Conservation (phyloP, 768 basidiomycete species). For the Rhodocollybia butyracea region DNA sequence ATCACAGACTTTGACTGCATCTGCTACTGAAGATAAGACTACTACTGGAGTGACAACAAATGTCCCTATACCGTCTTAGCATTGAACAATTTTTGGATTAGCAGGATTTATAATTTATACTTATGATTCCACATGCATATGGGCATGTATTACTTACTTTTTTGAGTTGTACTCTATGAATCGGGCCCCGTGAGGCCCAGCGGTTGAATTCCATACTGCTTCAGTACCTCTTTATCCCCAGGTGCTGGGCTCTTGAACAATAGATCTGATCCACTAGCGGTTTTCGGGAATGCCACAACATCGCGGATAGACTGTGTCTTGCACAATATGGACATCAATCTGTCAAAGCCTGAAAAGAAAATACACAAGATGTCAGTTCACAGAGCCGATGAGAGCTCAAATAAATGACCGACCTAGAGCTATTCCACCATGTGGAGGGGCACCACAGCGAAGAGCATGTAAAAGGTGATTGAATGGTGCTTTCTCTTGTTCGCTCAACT, state of each 20-base stretch:
- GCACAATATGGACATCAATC: constrained; percentile 89
- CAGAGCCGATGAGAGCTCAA: constrained; percentile 13
- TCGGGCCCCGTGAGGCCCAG: constrained; percentile 1
- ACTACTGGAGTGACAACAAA: not conserved
- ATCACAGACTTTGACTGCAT: not conserved
- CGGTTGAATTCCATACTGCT: constrained; percentile 59
- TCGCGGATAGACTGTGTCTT: constrained; percentile 85
- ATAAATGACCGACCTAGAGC: constrained; percentile 64
- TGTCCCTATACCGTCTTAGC: constrained; percentile 4
- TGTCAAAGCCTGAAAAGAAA: constrained; percentile 75
- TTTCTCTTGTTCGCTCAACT: constrained; percentile 76
- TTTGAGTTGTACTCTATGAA: constrained; percentile 12
- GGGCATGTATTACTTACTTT: not conserved
- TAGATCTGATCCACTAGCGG: constrained; percentile 75
- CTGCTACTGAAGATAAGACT: not conserved
- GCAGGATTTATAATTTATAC: too few species aligned
- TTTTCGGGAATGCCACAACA: constrained; percentile 97
- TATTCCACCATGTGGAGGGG: constrained; percentile 94
- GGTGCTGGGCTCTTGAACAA: constrained; percentile 86
- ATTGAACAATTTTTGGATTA: not conserved
- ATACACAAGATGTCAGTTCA: not conserved
- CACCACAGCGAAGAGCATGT: constrained; percentile 84
- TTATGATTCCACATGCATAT: not conserved
- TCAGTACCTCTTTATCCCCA: constrained; percentile 46
- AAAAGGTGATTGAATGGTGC: constrained; percentile 80